Evolutionary conservation across 225 moss, liverwort and hornwort genomes (phyloP), one percentile per base, ranked within the genome.

Genomic region (Physcomitrellopsis africana): DNA sequence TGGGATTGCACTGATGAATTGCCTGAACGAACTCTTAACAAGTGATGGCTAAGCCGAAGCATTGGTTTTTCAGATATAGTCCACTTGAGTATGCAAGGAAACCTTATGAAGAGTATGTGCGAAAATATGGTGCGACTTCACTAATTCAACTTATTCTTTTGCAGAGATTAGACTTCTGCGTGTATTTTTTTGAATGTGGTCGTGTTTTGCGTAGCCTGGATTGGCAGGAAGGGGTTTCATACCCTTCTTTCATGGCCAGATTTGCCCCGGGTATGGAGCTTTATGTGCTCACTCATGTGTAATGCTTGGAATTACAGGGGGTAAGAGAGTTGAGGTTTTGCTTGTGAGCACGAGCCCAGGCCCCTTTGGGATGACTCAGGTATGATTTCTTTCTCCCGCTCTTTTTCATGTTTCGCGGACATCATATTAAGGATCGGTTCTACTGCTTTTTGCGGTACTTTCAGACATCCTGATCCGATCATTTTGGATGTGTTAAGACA

Each of bases 311-410:
- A 55, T 27, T 48, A 26, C 87, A 90, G 89, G 89, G 65, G 89
- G 89, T 27, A 86, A 80, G 80, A 81, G 81, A 68, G 87, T 90
- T 43, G 89, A 90, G 24, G 82, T 87, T 27, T 81, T 90, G 78
- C 76, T 90, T 63, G 87, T 90, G 74, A 87, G 87, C 49, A 90
- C 87, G 89, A 90, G 87, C 61, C 89, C 89, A 42, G 89, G 89
- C 18, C 87, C 89, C 47, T 90, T 87, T 76, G 89, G 89, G 69
- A 90, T 90, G 89, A 82, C 81, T 65, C 89, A 90, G 85, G 89
- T 90, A 20, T 79, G 81, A 2, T 60, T 46, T 54, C 44, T 57
- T 68, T 59, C 67, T 82, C 60, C 24, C 22, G 17, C 59, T 43
- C 42, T 42, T n/a, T 20, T 43, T 15, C 64, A 60, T 53, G 8